A percentile compares a stretch with the other conserved stretches of the same genome.
phyloP scores from a whole-genome alignment of 192 early-diverging fungal genomes.

The Entrophospora sp. region DNA sequence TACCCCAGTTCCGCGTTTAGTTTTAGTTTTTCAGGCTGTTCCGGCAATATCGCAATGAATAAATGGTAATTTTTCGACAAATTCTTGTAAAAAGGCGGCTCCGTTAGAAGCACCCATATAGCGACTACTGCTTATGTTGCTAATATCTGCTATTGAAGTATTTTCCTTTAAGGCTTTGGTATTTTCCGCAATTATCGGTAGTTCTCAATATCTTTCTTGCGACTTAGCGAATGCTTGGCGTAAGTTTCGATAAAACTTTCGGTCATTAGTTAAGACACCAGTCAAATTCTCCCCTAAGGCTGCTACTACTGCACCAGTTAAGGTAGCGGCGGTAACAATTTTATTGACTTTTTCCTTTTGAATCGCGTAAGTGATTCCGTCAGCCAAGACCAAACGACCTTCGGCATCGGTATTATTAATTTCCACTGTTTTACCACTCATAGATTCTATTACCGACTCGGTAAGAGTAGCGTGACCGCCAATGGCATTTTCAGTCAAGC shows the following conservation, averaged over 20 bases:
- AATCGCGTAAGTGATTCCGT: slow-evolving; percentile 74
- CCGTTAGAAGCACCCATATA: background rate
- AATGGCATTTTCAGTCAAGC: slow-evolving; percentile 88
- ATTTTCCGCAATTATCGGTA: slow-evolving; percentile 1
- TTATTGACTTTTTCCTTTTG: slow-evolving; percentile 54
- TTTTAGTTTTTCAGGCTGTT: slow-evolving; percentile 6
- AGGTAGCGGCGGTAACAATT: slow-evolving; percentile 79
- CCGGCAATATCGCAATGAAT: background rate
- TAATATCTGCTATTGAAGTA: slow-evolving; percentile 3
- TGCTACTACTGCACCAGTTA: slow-evolving; percentile 91
- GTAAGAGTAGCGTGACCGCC: slow-evolving; percentile 75
- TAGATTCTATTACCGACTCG: slow-evolving; percentile 80
- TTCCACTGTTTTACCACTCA: slow-evolving; percentile 82
- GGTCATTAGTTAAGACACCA: slow-evolving; percentile 58
- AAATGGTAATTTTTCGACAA: background rate
- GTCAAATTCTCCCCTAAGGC: slow-evolving; percentile 78
- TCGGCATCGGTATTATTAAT: slow-evolving; percentile 88
- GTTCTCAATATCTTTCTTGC: background rate
- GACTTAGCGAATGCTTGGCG: background rate
- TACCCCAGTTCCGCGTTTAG: background rate
- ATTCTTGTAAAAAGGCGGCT: slow-evolving; percentile 6
- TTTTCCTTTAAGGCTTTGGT: slow-evolving; percentile 4
- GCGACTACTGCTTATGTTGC: background rate
- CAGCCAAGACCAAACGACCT: slow-evolving; percentile 78
- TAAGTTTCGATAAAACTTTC: background rate